These are phyloP conservation scores for Brassica hybrid DNA, from an alignment of 441 rosid genomes.

Conservation along the genomic window DNA sequence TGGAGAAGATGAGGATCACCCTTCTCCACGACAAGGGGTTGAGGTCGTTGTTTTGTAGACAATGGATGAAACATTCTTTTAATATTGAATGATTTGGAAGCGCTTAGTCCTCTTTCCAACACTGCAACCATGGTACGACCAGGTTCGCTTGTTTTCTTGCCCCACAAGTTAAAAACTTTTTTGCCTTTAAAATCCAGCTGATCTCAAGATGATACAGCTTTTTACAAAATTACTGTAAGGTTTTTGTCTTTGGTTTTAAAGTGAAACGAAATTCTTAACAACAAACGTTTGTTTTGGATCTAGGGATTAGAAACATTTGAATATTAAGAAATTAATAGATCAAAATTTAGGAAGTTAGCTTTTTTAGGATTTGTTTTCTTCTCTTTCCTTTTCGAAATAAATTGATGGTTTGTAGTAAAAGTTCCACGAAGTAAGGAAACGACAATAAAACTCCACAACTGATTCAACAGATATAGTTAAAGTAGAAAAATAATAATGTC, in stretches of 20 bases:
- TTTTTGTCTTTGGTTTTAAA: constrained; percentile 7
- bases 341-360: constrained; percentile 22
- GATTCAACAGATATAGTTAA: constrained; percentile 8
- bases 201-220: constrained; percentile 17
- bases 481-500: too few species aligned
- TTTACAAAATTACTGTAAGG: background rate
- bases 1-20: constrained; percentile 18
- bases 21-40: constrained; percentile 21
- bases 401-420: constrained; percentile 36
- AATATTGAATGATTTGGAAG: constrained; percentile 42
- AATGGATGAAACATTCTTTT: constrained; percentile 44
- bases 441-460: constrained; percentile 34
- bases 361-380: constrained; percentile 19
- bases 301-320: constrained; percentile 21
- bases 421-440: constrained; percentile 29
- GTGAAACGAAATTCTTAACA: constrained; percentile 18
- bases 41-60: constrained; percentile 27
- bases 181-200: constrained; percentile 37
- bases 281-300: constrained; percentile 23
- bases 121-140: constrained; percentile 55
- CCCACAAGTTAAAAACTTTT: constrained; percentile 35
- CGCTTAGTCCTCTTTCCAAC: constrained; percentile 47
- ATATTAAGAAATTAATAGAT: constrained; percentile 27
- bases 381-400: constrained; percentile 12
- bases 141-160: constrained; percentile 43